These are phyloP conservation scores for Penicillium argentinense DNA, from an alignment of 495 filamentous ascomycete species.

Conservation along the genomic window DNA sequence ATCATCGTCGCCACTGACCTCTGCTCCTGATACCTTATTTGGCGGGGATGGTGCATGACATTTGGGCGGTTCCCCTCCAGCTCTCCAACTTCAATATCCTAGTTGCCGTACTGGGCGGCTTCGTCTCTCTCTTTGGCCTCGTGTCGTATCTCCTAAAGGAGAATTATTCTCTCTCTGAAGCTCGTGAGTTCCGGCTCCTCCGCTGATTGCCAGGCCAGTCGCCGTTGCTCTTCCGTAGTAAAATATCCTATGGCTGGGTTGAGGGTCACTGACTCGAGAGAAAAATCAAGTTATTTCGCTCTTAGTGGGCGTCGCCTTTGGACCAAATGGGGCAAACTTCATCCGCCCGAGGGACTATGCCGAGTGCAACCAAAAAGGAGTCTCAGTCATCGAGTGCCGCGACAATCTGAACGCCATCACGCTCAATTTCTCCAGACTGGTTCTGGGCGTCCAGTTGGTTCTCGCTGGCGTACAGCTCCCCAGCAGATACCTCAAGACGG, in stretches of 20 bases:
- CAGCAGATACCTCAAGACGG: no score
- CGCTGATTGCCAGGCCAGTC: no score
- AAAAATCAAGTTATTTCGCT: conserved; percentile 75
- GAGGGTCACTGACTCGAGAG: no score
- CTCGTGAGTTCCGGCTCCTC: conserved; percentile 53
- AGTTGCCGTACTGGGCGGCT: conserved; percentile 78
- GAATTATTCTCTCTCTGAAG: conserved; percentile 90
- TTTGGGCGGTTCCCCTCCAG: no score
- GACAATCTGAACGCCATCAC: conserved; percentile 68
- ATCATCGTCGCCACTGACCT: no score
- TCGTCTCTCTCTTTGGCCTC: conserved; percentile 83
- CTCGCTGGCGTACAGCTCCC: no score
- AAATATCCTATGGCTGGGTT: no score
- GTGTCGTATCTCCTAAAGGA: conserved; percentile 90
- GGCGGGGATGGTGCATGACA: no score
- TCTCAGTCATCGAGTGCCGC: no score
- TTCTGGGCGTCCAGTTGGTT: no score
- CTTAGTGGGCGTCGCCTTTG: conserved; percentile 74
- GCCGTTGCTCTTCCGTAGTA: no score
- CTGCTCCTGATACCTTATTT: no score
- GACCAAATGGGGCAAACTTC: conserved; percentile 74
- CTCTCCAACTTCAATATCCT: conserved; percentile 94
- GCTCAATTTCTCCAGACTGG: conserved; percentile 80
- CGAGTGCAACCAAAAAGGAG: conserved; percentile 51
- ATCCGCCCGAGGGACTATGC: conserved; percentile 78